A percentile compares a stretch with the other conserved stretches of the same genome.
Evolutionary conservation across 768 basidiomycete genomes (phyloP).

Genomic region (Termitomyces sp.): DNA sequence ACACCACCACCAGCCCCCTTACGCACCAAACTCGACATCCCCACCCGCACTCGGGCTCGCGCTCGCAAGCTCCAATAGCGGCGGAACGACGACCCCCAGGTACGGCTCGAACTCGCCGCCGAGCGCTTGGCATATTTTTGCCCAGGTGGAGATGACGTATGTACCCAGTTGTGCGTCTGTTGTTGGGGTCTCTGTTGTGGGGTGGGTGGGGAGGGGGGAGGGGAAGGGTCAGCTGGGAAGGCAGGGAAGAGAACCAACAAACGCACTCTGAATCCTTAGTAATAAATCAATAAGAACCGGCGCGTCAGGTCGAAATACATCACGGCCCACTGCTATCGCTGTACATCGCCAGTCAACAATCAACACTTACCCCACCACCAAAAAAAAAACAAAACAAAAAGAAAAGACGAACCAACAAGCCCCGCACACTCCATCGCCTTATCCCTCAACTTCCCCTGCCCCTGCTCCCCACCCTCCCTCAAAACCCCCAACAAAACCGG

Average conservation of each 20-base stretch:
- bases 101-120: conserved; percentile 85
- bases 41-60: conserved; percentile 87
- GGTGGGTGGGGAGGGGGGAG: too few relatives aligned
- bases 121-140: conserved; percentile 83
- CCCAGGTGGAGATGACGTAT: conserved; percentile 86
- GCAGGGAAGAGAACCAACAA: too few relatives aligned
- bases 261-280: conserved; percentile 73
- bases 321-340: conserved; percentile 87
- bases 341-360: too few relatives aligned
- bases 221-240: too few relatives aligned
- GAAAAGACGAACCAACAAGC: conserved; percentile 58
- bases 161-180: conserved; percentile 69
- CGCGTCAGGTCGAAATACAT: conserved; percentile 76
- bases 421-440: conserved; percentile 94
- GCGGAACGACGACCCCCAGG: conserved; percentile 81
- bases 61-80: conserved; percentile 67
- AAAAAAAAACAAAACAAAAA: too few relatives aligned
- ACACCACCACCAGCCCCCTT: too few relatives aligned
- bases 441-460: conserved; percentile 65
- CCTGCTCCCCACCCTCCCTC: conserved; percentile 61
- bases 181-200: too few relatives aligned
- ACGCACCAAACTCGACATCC: too few relatives aligned
- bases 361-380: too few relatives aligned
- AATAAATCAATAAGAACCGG: conserved; percentile 67
- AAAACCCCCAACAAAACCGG: conserved; percentile 76